Base-by-base conservation (phyloP, 2,329 filamentous ascomycete species). In the Macrophomina phaseolina region DNA sequence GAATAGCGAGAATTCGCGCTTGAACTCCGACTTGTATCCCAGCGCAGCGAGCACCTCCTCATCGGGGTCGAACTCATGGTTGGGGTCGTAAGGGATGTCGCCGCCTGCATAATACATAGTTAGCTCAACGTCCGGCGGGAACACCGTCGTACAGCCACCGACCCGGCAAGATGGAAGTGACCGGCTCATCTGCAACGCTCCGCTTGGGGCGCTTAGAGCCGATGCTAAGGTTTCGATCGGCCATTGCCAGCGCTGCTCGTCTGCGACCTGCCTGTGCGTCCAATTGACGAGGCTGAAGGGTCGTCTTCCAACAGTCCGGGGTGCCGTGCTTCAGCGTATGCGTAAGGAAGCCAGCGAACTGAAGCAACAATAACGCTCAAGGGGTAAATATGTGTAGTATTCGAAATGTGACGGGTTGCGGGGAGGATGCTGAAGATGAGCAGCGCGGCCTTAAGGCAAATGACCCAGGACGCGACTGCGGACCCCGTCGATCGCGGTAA, bases 1-100 rank as follows among this genome's bases (percentile, higher is more conserved):
- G 85, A 89, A 92, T 14, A 91, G 80, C 2, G 85, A 89, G 75
- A 93, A 92, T 72, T 92, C 90, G 73, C 90, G 84, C 78, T 88
- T 88, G 79, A 88, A 88, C 72, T 88, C 86, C 63, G 86, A 83
- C 74, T 86, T 88, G 75, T 86, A 87, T 45, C 88, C 88, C 30
- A 90, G 80, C 1, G 87, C 85, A 2, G 86, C 86, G 5, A 90
- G 80, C 1, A 84, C 84, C 65, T 88, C 86, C 70, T 90, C 87
- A 72, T 90, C 88, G 4, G 81, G 78, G 48, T 76, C 78, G 72
- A 84, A 81, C 34, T 81, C 79, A 63, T 81, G 77, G 48, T 78
- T 76, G 1, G 78, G 71, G 67, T 81, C 78, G 69, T 83, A 80
- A 0, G 82, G 84, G 18, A 85, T 73, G 65, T 86, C 84, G 67